phyloP scores from a whole-genome alignment of 164 flowering plant genomes.

The Liquidambar formosana region DNA sequence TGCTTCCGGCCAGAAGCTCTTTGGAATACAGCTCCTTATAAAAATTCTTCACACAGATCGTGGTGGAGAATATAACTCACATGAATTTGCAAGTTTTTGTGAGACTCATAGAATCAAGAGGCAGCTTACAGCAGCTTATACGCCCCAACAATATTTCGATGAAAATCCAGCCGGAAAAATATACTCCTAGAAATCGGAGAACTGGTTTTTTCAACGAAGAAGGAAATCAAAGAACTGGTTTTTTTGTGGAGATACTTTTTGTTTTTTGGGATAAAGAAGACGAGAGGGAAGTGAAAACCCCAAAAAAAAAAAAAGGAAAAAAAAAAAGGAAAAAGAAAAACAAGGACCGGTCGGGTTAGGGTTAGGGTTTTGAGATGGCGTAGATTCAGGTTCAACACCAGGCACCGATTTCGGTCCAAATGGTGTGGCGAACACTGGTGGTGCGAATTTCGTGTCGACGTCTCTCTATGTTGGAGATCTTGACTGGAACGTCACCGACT shows the following conservation, averaged over 20 bases:
- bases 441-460: constrained; percentile 36
- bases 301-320: constrained; percentile 14
- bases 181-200: background rate
- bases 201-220: too few species aligned
- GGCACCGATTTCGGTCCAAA: constrained; percentile 30
- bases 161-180: background rate
- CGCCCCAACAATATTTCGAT: too few species aligned
- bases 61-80: too few species aligned
- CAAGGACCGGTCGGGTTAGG: too few species aligned
- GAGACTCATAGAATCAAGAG: too few species aligned
- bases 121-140: too few species aligned
- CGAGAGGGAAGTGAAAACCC: constrained; percentile 28
- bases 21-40: too few species aligned
- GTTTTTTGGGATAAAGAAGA: constrained; percentile 8
- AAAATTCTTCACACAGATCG: too few species aligned
- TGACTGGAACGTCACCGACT: constrained; percentile 66
- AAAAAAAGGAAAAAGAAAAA: too few species aligned
- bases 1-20: too few species aligned
- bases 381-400: constrained; percentile 63
- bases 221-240: too few species aligned
- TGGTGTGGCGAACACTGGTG: constrained; percentile 27
- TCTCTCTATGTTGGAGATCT: constrained; percentile 85
- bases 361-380: constrained; percentile 45
- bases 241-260: background rate
- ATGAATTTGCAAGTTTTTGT: too few species aligned